Evolutionary conservation across 1,284 basidiomycete species (phyloP).

Genomic region (Leccinum fuscescens): DNA sequence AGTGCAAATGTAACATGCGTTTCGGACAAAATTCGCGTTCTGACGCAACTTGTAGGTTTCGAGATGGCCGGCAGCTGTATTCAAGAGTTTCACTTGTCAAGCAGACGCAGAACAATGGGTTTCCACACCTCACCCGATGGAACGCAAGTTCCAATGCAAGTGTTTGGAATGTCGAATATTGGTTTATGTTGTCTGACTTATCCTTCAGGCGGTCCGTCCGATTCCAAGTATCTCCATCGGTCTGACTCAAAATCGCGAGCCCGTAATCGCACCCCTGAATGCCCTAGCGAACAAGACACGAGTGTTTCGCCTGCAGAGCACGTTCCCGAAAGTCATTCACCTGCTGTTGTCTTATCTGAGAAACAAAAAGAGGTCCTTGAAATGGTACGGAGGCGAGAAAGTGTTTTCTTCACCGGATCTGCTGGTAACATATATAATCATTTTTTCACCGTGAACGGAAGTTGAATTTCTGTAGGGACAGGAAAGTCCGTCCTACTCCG

Average conservation of each 20-base stretch:
- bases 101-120: constrained; percentile 49
- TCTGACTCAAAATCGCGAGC: background rate
- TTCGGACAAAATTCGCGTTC: background rate
- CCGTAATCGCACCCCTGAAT: background rate
- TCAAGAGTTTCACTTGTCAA: constrained; percentile 47
- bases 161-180: background rate
- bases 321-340: background rate
- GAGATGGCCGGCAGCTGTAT: constrained; percentile 45
- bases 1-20: constrained; percentile 34
- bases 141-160: constrained; percentile 19
- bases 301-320: background rate
- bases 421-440: constrained; percentile 51
- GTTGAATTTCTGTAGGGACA: constrained; percentile 59
- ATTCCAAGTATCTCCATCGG: background rate
- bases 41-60: constrained; percentile 39
- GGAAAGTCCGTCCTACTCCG: constrained; percentile 94
- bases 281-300: background rate
- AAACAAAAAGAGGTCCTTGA: constrained; percentile 55
- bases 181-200: background rate
- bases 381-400: constrained; percentile 51
- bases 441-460: background rate
- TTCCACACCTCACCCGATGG: constrained; percentile 8
- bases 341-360: constrained; percentile 36
- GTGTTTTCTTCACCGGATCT: constrained; percentile 81
- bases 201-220: constrained; percentile 10